These are phyloP conservation scores for Talaromyces marneffei DNA, from an alignment of 2,329 filamentous ascomycete species.

Conservation along the genomic window DNA sequence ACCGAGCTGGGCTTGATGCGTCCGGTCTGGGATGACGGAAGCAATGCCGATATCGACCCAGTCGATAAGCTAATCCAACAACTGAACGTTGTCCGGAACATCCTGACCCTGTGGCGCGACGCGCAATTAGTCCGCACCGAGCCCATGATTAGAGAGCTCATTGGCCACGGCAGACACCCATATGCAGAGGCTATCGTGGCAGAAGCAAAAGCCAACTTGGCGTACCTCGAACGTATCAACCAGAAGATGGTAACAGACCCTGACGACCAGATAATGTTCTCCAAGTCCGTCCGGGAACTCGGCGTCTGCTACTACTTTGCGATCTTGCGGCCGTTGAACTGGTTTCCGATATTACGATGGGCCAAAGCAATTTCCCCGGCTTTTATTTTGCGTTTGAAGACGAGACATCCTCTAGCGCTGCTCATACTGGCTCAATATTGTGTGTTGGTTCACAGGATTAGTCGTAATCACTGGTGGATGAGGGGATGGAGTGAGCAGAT, in stretches of 20 bases:
- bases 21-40: constrained; percentile 1
- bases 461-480: constrained; percentile 11
- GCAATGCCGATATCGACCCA: constrained; percentile 1
- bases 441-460: constrained; percentile 1
- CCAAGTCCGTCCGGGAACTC: constrained; percentile 3
- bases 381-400: constrained; percentile 2
- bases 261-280: constrained; percentile 1
- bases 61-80: constrained; percentile 7
- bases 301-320: constrained; percentile 3
- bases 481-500: constrained; percentile 12
- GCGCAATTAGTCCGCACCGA: background rate
- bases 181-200: background rate
- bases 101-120: background rate
- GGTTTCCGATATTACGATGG: constrained; percentile 10
- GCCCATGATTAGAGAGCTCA: constrained; percentile 2
- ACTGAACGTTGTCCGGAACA: constrained; percentile 5
- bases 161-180: constrained; percentile 1
- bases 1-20: constrained; percentile 13
- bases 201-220: constrained; percentile 1
- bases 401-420: constrained; percentile 6
- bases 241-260: background rate
- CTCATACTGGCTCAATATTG: constrained; percentile 10
- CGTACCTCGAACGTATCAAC: constrained; percentile 6
- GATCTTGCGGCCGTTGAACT: background rate
- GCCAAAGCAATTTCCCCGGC: constrained; percentile 1